Evolutionary conservation across 2,329 filamentous ascomycete species (phyloP), one percentile per base, ranked within the genome.

Genomic region (Botrytis paeoniae): DNA sequence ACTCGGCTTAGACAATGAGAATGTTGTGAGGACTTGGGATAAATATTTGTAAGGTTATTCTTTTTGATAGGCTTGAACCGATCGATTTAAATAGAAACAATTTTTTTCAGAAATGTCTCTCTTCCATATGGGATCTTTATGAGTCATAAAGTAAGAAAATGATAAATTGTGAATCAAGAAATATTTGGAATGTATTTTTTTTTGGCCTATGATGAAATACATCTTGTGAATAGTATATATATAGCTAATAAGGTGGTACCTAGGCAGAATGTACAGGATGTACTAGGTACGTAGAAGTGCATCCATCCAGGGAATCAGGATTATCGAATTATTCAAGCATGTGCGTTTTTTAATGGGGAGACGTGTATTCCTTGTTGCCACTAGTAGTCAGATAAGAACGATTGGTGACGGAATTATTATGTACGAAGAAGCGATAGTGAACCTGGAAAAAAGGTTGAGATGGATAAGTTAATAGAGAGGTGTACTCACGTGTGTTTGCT

Each of bases 381-480:
- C 48, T 66, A 71, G 48, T 51, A 1, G 48, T n/a, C 48, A 32
- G 61, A 71, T 71, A 71, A 71, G 69, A 45, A n/a, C n/a, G 45
- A 71, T 59, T 51, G 43, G 32, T 66, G 43, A 66, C 29, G 62
- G 25, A 65, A 48, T 48, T 3, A 4, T 29, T 12, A 29, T 54
- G 51, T 29, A n/a, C 25, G 25, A 29, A 29, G 12, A 1, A 54
- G n/a, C n/a, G 51, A 54, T 54, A 54, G 51, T 18, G 51, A n/a
- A 54, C 25, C 14, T 54, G 25, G 51, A 4, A 29, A 54, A 54
- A 29, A 54, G 51, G 51, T 29, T 54, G 51, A 54, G 16, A n/a
- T 54, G 48, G 25, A n/a, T 16, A 54, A n/a, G 48, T 22, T 9
- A 20, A 9, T 7, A 20, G 43, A 41, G 41, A 41, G 41, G 41